phyloP scores from a whole-genome alignment of 352 stramenopile species.

The Globisporangium carolinianum region DNA sequence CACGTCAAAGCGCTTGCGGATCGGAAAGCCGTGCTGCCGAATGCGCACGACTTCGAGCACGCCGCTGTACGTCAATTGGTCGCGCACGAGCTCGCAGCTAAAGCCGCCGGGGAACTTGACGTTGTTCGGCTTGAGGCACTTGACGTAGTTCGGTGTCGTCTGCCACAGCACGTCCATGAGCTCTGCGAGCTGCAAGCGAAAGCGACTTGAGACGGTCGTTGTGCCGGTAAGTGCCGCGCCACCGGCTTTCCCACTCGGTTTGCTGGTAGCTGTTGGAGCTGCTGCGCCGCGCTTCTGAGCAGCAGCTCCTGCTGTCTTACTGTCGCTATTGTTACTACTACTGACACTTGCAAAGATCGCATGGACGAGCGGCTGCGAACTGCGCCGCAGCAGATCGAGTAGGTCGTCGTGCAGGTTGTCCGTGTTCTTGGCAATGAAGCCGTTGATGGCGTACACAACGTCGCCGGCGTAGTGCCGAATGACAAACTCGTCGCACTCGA shows the following conservation, averaged over 20 bases:
- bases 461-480: constrained; percentile 83
- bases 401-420: constrained; percentile 87
- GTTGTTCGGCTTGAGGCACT: constrained; percentile 95
- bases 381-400: constrained; percentile 65
- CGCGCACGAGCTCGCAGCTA: constrained; percentile 81
- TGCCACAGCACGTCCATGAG: constrained; percentile 79
- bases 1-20: constrained; percentile 67
- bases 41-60: constrained; percentile 92
- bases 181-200: constrained; percentile 69
- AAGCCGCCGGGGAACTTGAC: constrained; percentile 88
- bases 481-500: constrained; percentile 82
- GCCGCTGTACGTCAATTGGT: constrained; percentile 89
- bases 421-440: constrained; percentile 86
- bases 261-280: constrained; percentile 10
- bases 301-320: background rate
- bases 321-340: too few species aligned
- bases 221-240: constrained; percentile 50
- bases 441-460: constrained; percentile 74
- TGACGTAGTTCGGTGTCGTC: constrained; percentile 92
- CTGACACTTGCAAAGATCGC: constrained; percentile 31
- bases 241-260: constrained; percentile 25
- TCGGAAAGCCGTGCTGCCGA: constrained; percentile 87
- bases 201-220: constrained; percentile 62
- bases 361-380: constrained; percentile 54
- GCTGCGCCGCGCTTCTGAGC: constrained; percentile 15